Conservation (phyloP, 2,329 filamentous ascomycete genomes). For the Aureobasidium subglaciale region DNA sequence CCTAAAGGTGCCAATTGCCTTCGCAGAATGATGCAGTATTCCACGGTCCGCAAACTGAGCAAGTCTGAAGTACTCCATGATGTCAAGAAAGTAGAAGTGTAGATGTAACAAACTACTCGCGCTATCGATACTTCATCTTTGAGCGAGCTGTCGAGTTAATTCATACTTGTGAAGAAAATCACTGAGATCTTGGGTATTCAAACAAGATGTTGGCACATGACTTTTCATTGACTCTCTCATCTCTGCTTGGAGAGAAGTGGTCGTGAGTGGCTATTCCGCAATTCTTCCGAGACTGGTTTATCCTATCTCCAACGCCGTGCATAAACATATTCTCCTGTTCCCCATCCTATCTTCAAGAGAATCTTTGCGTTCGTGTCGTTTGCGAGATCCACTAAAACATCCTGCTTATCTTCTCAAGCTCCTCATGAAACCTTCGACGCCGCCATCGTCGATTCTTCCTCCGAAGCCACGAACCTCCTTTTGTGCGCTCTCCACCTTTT, state of each 20-base stretch:
- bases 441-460: slow-evolving; percentile 51
- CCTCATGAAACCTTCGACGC: slow-evolving; percentile 82
- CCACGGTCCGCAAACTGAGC: no score
- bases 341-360: neutral
- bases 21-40: no score
- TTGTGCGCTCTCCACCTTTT: slow-evolving; percentile 75
- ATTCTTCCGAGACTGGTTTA: neutral
- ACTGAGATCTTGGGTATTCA: no score
- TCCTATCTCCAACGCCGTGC: slow-evolving; percentile 4
- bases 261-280: neutral
- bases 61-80: no score
- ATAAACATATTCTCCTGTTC: neutral
- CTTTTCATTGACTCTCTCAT: neutral
- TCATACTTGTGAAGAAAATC: no score
- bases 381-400: neutral
- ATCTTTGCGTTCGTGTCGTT: neutral
- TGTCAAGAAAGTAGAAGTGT: no score
- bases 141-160: no score
- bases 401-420: slow-evolving; percentile 45
- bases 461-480: slow-evolving; percentile 60
- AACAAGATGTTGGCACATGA: neutral
- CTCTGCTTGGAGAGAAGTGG: neutral
- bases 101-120: no score
- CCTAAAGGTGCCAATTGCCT: no score
- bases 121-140: no score